Conservation (phyloP, 805 yeast species). For the Candida rishiriensis region DNA sequence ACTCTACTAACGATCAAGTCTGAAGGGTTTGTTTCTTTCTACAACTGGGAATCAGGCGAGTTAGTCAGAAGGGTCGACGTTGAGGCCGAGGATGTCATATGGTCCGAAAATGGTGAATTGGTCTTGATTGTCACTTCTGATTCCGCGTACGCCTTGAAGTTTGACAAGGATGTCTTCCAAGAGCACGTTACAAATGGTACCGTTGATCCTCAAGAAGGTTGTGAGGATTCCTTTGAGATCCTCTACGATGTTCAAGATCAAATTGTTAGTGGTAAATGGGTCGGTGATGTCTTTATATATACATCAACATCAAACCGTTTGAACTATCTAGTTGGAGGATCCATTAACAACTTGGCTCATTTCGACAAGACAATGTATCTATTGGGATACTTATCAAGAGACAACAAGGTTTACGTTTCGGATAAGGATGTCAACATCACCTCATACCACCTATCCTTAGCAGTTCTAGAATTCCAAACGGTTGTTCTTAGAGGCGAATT, state of each 20-base stretch:
- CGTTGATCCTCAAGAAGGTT: slow-evolving; percentile 79
- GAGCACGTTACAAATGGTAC: slow-evolving; percentile 55
- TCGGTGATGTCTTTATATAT: slow-evolving; percentile 94
- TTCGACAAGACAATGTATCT: slow-evolving; percentile 84
- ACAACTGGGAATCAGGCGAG: slow-evolving; percentile 88
- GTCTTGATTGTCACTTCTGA: slow-evolving; percentile 70
- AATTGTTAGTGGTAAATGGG: slow-evolving; percentile 88
- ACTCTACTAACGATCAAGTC: slow-evolving; percentile 81
- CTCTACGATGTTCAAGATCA: slow-evolving; percentile 77
- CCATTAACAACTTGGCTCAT: slow-evolving; percentile 86
- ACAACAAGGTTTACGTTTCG: slow-evolving; percentile 82
- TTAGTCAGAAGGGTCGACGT: slow-evolving; percentile 88
- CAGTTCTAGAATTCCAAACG: slow-evolving; percentile 93
- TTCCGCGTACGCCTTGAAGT: slow-evolving; percentile 73
- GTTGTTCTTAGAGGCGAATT: slow-evolving; percentile 91
- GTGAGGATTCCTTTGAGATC: slow-evolving; percentile 81
- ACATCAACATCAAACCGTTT: slow-evolving; percentile 84
- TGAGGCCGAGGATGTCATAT: slow-evolving; percentile 73
- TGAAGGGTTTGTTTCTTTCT: slow-evolving; percentile 80
- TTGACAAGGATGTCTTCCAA: slow-evolving; percentile 60
- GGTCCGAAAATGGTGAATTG: slow-evolving; percentile 93
- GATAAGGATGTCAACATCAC: slow-evolving; percentile 85
- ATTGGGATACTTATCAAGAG: slow-evolving; percentile 86
- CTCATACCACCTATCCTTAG: slow-evolving; percentile 74
- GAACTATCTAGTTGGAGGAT: slow-evolving; percentile 93